Evolutionary conservation across 257 asterid genomes (phyloP), one percentile per base, ranked within the genome.

Genomic region (Solanum chaucha): DNA sequence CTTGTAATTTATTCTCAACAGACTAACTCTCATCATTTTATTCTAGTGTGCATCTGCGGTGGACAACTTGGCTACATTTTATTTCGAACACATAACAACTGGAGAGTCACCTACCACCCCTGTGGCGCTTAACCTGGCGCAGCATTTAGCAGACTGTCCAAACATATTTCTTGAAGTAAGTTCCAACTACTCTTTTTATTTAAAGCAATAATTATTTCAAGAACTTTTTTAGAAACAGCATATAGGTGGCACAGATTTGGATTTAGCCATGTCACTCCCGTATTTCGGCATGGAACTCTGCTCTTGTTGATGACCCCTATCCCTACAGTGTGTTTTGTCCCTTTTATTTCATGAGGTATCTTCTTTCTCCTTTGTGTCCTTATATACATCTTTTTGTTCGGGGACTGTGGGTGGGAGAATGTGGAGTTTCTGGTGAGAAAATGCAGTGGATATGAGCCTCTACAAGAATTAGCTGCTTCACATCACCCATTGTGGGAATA

Each of bases 41-140:
- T 88, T 84, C 77, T 95, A 97, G 99, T 97, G 98, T 88, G 98
- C 99, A 86, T 91, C 96, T 82, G 98, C 99, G 19, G 92, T 97
- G 28, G 99, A 97, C 88, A 93, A 93, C 92, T 88, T 97, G 93
- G 99, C 98, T 78, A 91, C 96, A 73, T 95, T 89, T 91, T 97
- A 97, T 92, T 95, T 97, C 90, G 94, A 93, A 87, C 92, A 94
- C 90, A 92, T 97, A 80, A 95, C 98, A 84, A 90, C 89, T 91
- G 99, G 98, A 83, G 98, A 95, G 86, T 89, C 93, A 14, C 92
- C 96, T 86, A 88, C 93, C 87, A 93, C 96, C 88, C 93, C 98
- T 24, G 93, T 95, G 88, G 96, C 99, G 36, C 88, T 90, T 88
- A 95, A 92, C 91, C 94, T 97, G 91, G 95, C 96, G 46, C 92